These are phyloP conservation scores for Suillus alpinus DNA, from an alignment of 768 basidiomycete genomes.

Conservation along the genomic window DNA sequence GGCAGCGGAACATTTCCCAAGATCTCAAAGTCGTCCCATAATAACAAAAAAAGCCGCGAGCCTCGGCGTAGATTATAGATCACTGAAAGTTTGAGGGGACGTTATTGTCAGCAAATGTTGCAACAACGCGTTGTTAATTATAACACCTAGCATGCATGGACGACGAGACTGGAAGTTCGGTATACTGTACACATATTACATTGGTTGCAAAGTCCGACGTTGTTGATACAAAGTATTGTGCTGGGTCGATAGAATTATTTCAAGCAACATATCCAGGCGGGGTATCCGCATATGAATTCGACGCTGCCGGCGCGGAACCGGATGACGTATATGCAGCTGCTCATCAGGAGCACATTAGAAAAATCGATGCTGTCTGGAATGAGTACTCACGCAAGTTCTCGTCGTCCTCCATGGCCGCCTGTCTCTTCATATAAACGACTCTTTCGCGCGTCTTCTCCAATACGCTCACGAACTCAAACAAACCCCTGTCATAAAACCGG, in stretches of 20 bases:
- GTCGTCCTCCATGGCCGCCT: conserved; percentile 34
- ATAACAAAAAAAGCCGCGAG: not conserved
- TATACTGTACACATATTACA: not conserved
- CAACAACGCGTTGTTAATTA: not conserved
- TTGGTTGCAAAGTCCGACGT: not conserved
- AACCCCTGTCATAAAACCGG: conserved; percentile 61
- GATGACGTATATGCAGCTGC: conserved; percentile 30
- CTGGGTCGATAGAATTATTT: conserved; percentile 3
- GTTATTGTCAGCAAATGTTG: not conserved
- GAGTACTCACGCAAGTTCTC: conserved; percentile 28
- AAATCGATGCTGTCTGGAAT: not conserved
- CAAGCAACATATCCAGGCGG: conserved; percentile 29
- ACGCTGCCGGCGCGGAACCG: conserved; percentile 12
- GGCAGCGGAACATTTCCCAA: not conserved
- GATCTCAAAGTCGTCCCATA: not conserved
- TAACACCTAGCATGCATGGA: not conserved
- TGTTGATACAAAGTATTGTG: conserved; percentile 3
- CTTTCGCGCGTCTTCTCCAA: conserved; percentile 78
- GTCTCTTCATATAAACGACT: conserved; percentile 72
- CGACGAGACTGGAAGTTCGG: not conserved
- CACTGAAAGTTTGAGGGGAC: not conserved
- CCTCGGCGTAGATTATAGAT: not conserved
- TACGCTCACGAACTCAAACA: conserved; percentile 71
- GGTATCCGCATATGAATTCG: conserved; percentile 21
- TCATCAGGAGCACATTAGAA: not conserved